Evolutionary conservation across 192 early-diverging fungal genomes (phyloP).

Genomic region (Entomortierella chlamydospora): DNA sequence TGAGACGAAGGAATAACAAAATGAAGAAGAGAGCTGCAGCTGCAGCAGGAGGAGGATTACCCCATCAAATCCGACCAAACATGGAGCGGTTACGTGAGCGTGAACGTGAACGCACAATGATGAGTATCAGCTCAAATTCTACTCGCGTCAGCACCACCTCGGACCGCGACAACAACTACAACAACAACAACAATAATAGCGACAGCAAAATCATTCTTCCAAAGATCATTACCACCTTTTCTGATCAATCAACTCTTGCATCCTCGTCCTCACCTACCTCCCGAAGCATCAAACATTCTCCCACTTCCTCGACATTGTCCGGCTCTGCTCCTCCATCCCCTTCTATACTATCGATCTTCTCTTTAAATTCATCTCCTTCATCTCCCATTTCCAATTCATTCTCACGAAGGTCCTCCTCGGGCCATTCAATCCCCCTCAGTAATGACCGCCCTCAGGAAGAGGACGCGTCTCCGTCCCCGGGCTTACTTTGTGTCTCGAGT

Average conservation of each 20-base stretch:
- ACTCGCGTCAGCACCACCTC: background rate
- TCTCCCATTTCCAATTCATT: too few relatives aligned
- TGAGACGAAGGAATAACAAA: too few relatives aligned
- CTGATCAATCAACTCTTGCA: background rate
- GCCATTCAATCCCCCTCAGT: background rate
- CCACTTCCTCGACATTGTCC: background rate
- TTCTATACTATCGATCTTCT: background rate
- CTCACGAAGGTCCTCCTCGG: background rate
- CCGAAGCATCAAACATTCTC: background rate
- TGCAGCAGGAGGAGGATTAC: background rate
- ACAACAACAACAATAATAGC: background rate
- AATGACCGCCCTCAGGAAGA: background rate
- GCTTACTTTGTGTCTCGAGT: background rate
- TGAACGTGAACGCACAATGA: slow-evolving; percentile 9
- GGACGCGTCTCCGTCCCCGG: background rate
- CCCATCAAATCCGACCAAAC: background rate
- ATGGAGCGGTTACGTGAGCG: background rate
- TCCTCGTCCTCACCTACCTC: background rate
- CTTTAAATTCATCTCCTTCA: background rate
- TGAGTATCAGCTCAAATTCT: slow-evolving; percentile 1
- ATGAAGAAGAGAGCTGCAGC: background rate
- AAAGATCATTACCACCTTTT: slow-evolving; percentile 5
- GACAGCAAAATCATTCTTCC: slow-evolving; percentile 1
- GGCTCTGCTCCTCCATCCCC: background rate
- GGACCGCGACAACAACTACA: background rate